Evolutionary conservation across 2,329 filamentous ascomycete species (phyloP).

Genomic region (Drechmeria coniospora): DNA sequence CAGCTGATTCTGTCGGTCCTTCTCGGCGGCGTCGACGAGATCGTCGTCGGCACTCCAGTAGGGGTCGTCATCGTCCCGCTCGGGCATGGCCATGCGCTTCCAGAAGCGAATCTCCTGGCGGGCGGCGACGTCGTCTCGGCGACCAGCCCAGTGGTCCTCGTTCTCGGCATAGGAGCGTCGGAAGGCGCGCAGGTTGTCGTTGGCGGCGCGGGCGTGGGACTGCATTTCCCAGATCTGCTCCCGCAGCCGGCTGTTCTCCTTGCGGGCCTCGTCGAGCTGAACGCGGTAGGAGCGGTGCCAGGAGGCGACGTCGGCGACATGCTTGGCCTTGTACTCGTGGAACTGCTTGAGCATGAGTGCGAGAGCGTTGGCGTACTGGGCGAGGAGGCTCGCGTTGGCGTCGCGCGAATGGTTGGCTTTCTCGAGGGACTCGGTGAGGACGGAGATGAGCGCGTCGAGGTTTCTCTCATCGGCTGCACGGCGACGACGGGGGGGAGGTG

Average conservation of each 20-base stretch:
- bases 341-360: constrained; percentile 45
- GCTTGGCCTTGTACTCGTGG: constrained; percentile 49
- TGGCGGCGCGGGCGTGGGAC: constrained; percentile 40
- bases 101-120: constrained; percentile 48
- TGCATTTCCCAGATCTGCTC: constrained; percentile 56
- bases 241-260: constrained; percentile 46
- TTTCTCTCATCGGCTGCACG: constrained; percentile 39
- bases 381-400: constrained; percentile 41
- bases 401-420: constrained; percentile 44
- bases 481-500: background rate
- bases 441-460: constrained; percentile 44
- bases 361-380: constrained; percentile 41
- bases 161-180: constrained; percentile 41
- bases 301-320: constrained; percentile 42
- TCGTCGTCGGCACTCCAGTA: constrained; percentile 53
- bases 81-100: constrained; percentile 51
- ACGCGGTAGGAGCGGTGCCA: constrained; percentile 53
- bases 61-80: constrained; percentile 41
- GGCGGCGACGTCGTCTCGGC: constrained; percentile 34
- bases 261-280: constrained; percentile 49
- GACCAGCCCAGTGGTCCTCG: constrained; percentile 34
- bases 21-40: constrained; percentile 44
- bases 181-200: constrained; percentile 41
- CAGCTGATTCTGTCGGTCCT: constrained; percentile 35
- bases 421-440: constrained; percentile 46